Base-by-base conservation (phyloP, 2,329 filamentous ascomycete genomes). In the Chrysosporium queenslandicum region DNA sequence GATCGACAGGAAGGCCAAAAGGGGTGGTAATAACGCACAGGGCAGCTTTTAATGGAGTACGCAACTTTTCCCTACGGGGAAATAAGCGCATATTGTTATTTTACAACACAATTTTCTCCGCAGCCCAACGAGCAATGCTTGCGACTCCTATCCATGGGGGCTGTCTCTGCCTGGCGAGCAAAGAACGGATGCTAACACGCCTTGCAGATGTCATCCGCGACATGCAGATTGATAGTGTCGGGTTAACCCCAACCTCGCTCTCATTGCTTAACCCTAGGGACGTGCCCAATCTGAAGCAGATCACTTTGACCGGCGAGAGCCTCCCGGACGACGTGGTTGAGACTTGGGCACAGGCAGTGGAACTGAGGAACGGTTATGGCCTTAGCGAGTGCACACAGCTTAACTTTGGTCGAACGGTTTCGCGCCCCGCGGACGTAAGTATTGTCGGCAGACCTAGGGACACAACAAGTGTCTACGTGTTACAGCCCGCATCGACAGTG, bases 91-190 rank as follows among this genome's bases (percentile, higher is more conserved):
- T 56, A 55, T 36, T 60, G 63, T 23, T 60, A 60, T 36, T 56
- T 45, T 18, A 66, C 63, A 21, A 41, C 54, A 7, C 40, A 56
- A 27, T 29, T 6, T 45, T 49, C 55, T 66, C 23, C 58, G 54
- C 3, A 58, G 63, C 9, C 60, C 53, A 52, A 16, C 23, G 50
- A 14, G 43, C 41, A 27, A 52, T 52, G 25, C 45, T 52, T 36
- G 41, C 70, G 0, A 72, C 77, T 0, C 64, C 80, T 4, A 64
- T 73, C 0, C 61, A 71, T 25, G 79, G 79, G 4, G 78, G 74
- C 0, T 81, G 77, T 39, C 70, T 83, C 3, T 82, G 80, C 52
- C 71, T 82, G 1, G 78, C 80, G 0, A 72, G 73, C 0, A 65
- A 74, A 0, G 61, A 69, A 6, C 73, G 78, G 53, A 78, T 75